phyloP scores from a whole-genome alignment of 2,329 filamentous ascomycete species.

The Dactylonectria macrodidyma region DNA sequence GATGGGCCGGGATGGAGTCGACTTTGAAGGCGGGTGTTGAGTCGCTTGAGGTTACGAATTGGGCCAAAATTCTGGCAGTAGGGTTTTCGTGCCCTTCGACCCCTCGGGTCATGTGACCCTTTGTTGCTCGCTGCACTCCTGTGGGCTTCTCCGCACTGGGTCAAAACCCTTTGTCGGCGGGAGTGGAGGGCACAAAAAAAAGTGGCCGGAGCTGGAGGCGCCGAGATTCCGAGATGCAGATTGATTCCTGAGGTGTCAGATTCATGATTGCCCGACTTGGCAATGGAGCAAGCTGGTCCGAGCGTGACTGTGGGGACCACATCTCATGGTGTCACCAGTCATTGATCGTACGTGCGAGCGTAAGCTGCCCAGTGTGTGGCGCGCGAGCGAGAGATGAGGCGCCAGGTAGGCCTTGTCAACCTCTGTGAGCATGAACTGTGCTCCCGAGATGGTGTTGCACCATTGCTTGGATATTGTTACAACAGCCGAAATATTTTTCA shows the following conservation, averaged over 20 bases:
- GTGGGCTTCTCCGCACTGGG: constrained; percentile 13
- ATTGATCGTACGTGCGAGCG: not conserved
- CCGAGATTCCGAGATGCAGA: constrained; percentile 17
- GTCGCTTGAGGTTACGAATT: constrained; percentile 49
- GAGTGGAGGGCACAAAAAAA: constrained; percentile 7
- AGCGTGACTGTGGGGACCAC: not conserved
- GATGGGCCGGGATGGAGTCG: constrained; percentile 56
- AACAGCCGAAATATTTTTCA: not conserved
- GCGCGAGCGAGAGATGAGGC: not conserved
- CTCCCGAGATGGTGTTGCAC: not conserved
- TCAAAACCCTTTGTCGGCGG: not conserved
- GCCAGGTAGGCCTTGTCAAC: no score
- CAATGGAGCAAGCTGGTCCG: constrained; percentile 5
- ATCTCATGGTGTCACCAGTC: not conserved
- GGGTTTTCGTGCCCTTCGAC: constrained; percentile 59
- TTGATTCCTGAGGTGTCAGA: not conserved
- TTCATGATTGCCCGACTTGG: constrained; percentile 19
- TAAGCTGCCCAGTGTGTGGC: not conserved
- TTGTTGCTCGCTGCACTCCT: not conserved
- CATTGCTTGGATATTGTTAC: not conserved
- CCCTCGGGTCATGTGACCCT: constrained; percentile 52
- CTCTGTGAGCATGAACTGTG: not conserved
- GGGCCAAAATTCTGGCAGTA: constrained; percentile 55
- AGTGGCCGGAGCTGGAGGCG: constrained; percentile 12
- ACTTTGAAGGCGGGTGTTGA: constrained; percentile 48